Evolutionary conservation across 2,329 filamentous ascomycete genomes (phyloP), one percentile per base, ranked within the genome.

Genomic region (Botryotinia narcissicola): DNA sequence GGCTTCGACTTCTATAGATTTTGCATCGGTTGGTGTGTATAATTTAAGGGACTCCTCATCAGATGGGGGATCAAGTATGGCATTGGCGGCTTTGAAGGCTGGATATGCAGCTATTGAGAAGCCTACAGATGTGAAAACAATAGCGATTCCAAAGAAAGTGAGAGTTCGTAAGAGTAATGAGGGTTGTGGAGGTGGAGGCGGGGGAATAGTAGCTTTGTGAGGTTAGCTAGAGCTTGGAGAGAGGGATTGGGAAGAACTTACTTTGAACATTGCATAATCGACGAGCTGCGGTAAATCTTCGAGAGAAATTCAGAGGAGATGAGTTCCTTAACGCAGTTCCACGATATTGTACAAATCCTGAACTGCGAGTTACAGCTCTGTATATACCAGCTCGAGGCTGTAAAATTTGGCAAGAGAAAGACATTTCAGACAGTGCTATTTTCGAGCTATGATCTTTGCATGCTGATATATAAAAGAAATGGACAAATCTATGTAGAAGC

Each of bases 31-130:
- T 22, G 89, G 88, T 6, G 83, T 82, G 84, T 89, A 97, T 76
- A 92, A 85, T 7, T 82, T 81, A 75, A 96, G 87, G 35, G 92
- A 92, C 78, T 97, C 93, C 79, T 88, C 89, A 83, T 97, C 92
- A 44, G 88, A 88, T 76, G 87, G 87, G 4, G 88, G 88, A 74
- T 85, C 83, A 74, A 87, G 76, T 75, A 89, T 82, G 70, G 83
- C 84, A 66, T 83, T 83, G 64, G 87, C 82, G 68, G 85, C 84
- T 54, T 86, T 79, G 73, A 87, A 77, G 51, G 86, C 86, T 54
- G 88, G 88, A 18, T 84, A 82, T 76, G 86, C 84, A 70, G 87
- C 84, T 84, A 91, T 89, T 76, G 83, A 81, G 84, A 91, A 87
- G 76, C 89, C 89, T 46, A 84, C 75, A 22, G 83, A 80, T 37